Percentiles rank a stretch among this genome's conserved stretches.
Evolutionary conservation across 805 yeast genomes (phyloP).

Genomic region (Starmerella bombi): DNA sequence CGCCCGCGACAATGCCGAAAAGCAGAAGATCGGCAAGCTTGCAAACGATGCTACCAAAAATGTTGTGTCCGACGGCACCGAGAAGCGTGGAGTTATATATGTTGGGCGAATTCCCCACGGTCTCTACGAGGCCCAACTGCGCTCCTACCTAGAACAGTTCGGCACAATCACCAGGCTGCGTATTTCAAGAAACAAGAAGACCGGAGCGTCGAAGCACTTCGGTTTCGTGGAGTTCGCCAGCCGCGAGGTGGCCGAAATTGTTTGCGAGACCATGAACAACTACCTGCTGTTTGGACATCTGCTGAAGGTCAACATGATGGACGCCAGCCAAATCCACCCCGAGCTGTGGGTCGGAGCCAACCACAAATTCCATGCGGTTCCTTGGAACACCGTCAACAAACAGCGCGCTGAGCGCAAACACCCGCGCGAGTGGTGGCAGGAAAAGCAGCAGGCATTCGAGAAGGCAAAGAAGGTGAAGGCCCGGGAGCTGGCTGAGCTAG

Average conservation of each 20-base stretch:
- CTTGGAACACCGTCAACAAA: constrained; percentile 44
- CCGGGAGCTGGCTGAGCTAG: constrained; percentile 39
- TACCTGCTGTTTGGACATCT: constrained; percentile 80
- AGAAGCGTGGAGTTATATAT: constrained; percentile 53
- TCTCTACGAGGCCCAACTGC: constrained; percentile 61
- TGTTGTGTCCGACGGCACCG: background rate
- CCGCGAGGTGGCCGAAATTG: constrained; percentile 66
- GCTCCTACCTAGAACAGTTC: constrained; percentile 76
- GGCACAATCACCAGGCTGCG: constrained; percentile 71
- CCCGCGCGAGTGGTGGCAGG: constrained; percentile 43
- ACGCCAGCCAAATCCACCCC: constrained; percentile 29
- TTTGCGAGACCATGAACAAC: constrained; percentile 92
- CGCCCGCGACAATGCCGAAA: constrained; percentile 4
- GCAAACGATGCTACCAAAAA: constrained; percentile 11
- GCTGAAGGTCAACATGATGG: constrained; percentile 53
- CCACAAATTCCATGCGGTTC: constrained; percentile 42
- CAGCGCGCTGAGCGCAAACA: constrained; percentile 45
- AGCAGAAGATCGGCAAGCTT: constrained; percentile 1
- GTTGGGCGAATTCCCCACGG: constrained; percentile 90
- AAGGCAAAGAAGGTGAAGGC: constrained; percentile 34
- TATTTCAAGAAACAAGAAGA: constrained; percentile 74
- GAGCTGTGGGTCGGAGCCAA: constrained; percentile 48
- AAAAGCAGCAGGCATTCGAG: constrained; percentile 37
- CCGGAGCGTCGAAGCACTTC: constrained; percentile 83
- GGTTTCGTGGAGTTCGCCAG: constrained; percentile 77